Evolutionary conservation across 306 rosid genomes (phyloP).

Genomic region (Cicer cuneatum): DNA sequence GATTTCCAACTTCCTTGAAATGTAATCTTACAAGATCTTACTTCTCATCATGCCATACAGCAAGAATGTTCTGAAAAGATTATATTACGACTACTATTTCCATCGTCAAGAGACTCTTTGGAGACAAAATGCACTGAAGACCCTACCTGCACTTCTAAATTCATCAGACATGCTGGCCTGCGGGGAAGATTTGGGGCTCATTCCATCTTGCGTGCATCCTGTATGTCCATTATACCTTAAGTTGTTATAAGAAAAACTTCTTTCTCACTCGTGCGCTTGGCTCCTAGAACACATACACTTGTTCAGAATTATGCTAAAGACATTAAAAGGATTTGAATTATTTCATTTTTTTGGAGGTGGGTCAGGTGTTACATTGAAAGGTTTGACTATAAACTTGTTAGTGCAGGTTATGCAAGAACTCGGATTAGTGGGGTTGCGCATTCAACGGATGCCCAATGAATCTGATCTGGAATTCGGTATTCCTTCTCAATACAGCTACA

Average conservation of each 20-base stretch:
- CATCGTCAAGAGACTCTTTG: constrained; percentile 96
- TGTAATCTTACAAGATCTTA: constrained; percentile 40
- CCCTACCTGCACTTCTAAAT: constrained; percentile 86
- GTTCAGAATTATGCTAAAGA: constrained; percentile 2
- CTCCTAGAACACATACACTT: background rate
- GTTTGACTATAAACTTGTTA: constrained; percentile 26
- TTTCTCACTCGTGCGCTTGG: background rate
- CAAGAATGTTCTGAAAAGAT: constrained; percentile 77
- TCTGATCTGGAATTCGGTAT: constrained; percentile 85
- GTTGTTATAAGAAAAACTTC: constrained; percentile 17
- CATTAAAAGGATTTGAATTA: background rate
- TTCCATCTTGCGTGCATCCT: constrained; percentile 98
- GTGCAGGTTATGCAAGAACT: constrained; percentile 96
- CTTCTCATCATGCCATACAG: constrained; percentile 54
- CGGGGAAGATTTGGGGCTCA: constrained; percentile 97
- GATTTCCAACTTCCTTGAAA: constrained; percentile 33
- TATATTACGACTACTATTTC: constrained; percentile 90
- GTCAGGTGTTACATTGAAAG: background rate
- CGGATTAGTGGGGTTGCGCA: constrained; percentile 88
- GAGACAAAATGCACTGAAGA: constrained; percentile 93
- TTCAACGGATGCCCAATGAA: constrained; percentile 97
- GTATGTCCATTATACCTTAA: constrained; percentile 54
- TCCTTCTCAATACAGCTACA: constrained; percentile 90
- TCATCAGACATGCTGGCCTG: constrained; percentile 93
- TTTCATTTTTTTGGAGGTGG: constrained; percentile 3